These are phyloP conservation scores for Heteromeles arbutifolia DNA, from an alignment of 306 rosid genomes.

Conservation along the genomic window DNA sequence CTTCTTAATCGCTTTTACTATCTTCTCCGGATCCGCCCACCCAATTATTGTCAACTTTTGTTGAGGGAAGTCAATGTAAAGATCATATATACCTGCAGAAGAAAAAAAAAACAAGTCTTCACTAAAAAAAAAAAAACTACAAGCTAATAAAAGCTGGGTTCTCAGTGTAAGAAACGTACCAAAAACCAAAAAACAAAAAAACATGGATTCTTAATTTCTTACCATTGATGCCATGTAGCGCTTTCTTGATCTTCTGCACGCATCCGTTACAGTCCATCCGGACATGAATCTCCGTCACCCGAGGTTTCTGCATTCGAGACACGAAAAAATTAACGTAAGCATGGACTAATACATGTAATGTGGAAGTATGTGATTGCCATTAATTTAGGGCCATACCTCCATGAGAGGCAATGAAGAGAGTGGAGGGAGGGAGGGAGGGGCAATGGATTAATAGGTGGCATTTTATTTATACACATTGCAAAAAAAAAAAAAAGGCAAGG, in stretches of 20 bases:
- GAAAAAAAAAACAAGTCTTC: not conserved
- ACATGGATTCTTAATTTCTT: not conserved
- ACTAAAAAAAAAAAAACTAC: not conserved
- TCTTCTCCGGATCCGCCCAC: slow-evolving; percentile 80
- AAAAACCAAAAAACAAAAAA: too few species aligned
- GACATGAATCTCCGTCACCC: slow-evolving; percentile 65
- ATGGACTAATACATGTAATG: not conserved
- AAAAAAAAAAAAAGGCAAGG: slow-evolving; percentile 17
- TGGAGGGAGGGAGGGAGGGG: not conserved
- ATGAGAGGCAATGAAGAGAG: slow-evolving; percentile 30
- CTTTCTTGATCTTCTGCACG: slow-evolving; percentile 82
- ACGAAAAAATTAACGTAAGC: not conserved
- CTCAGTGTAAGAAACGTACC: not conserved
- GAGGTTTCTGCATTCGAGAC: slow-evolving; percentile 54
- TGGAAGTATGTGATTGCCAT: not conserved
- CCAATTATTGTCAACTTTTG: slow-evolving; percentile 70
- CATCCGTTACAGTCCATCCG: slow-evolving; percentile 96
- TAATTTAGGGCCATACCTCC: slow-evolving; percentile 46
- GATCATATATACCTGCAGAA: slow-evolving; percentile 70
- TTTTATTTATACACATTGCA: slow-evolving; percentile 20
- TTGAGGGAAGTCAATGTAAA: slow-evolving; percentile 51
- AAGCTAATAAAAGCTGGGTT: not conserved
- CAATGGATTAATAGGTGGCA: slow-evolving; percentile 44
- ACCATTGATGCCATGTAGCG: slow-evolving; percentile 68
- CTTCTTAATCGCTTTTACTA: slow-evolving; percentile 73